phyloP scores from a whole-genome alignment of 371 early-diverging fungal genomes.

The Mucor irregularis region DNA sequence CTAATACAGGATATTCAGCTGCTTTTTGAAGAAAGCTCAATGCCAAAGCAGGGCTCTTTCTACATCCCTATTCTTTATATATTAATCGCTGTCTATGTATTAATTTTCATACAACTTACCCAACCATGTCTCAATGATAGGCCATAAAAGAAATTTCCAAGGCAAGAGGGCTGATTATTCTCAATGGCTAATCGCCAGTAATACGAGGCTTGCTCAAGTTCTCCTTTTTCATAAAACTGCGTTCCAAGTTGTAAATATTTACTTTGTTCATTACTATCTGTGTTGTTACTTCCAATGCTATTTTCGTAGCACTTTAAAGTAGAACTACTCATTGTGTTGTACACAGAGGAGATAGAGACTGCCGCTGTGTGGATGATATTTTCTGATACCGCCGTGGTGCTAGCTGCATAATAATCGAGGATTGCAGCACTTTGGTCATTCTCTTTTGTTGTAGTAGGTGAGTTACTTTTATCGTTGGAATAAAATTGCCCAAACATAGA shows the following conservation, averaged over 20 bases:
- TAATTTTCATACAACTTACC: conserved; percentile 19
- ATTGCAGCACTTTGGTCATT: background rate
- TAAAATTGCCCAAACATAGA: conserved; percentile 17
- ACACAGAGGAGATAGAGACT: conserved; percentile 8
- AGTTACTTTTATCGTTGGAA: background rate
- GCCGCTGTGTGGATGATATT: conserved; percentile 11
- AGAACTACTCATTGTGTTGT: background rate
- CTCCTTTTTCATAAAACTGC: conserved; percentile 26
- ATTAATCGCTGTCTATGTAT: background rate
- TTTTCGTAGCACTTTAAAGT: too few relatives aligned
- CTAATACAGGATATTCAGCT: conserved; percentile 65
- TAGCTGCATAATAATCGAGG: background rate
- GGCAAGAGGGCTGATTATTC: conserved; percentile 49
- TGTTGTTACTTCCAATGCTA: too few relatives aligned
- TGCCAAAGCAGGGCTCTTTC: conserved; percentile 58
- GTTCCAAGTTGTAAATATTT: conserved; percentile 1
- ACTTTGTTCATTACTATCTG: background rate
- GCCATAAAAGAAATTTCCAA: conserved; percentile 87
- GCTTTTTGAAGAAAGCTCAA: conserved; percentile 76
- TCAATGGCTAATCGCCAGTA: conserved; percentile 80
- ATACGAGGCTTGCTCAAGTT: conserved; percentile 74
- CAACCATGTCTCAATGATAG: conserved; percentile 90
- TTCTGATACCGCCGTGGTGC: background rate
- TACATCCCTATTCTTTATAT: conserved; percentile 47
- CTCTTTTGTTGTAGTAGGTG: background rate